Percentiles rank a stretch among this genome's conserved stretches.
Conservation (phyloP, 2,329 filamentous ascomycete genomes). For the Hypoxylon sp. region DNA sequence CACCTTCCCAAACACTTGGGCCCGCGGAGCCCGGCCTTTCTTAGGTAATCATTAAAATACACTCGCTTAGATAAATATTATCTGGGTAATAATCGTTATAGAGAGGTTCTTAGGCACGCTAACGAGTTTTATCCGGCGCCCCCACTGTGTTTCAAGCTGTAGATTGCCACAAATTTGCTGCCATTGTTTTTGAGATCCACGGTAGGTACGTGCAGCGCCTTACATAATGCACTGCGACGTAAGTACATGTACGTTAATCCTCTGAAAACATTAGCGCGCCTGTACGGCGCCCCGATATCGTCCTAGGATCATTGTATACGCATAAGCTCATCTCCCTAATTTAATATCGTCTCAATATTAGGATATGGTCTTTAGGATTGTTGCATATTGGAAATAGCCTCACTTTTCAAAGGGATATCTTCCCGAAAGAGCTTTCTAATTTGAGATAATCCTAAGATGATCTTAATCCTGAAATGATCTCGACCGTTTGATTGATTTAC, state of each 20-base stretch:
- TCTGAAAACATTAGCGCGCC: no score
- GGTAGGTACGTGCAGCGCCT: neutral
- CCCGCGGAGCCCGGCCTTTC: slow-evolving; percentile 8
- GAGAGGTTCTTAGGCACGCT: neutral
- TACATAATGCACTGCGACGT: slow-evolving; percentile 8
- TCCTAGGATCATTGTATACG: no score
- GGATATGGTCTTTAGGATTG: no score
- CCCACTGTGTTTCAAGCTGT: neutral
- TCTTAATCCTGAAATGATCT: no score
- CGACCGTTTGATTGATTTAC: no score
- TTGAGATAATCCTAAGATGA: no score
- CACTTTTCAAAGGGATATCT: no score
- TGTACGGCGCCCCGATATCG: no score
- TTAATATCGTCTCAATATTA: no score
- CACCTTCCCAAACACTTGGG: slow-evolving; percentile 24
- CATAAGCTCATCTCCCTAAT: no score
- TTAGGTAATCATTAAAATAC: neutral
- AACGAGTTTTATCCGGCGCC: neutral
- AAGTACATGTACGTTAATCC: slow-evolving; percentile 14
- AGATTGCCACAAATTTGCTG: neutral
- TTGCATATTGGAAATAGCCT: no score
- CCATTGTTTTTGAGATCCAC: neutral
- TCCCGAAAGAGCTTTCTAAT: no score
- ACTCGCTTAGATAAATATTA: slow-evolving; percentile 22
- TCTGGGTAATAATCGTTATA: neutral